Evolutionary conservation across 352 stramenopile genomes (phyloP).

Genomic region (Phytopythium cucurbitacearum): DNA sequence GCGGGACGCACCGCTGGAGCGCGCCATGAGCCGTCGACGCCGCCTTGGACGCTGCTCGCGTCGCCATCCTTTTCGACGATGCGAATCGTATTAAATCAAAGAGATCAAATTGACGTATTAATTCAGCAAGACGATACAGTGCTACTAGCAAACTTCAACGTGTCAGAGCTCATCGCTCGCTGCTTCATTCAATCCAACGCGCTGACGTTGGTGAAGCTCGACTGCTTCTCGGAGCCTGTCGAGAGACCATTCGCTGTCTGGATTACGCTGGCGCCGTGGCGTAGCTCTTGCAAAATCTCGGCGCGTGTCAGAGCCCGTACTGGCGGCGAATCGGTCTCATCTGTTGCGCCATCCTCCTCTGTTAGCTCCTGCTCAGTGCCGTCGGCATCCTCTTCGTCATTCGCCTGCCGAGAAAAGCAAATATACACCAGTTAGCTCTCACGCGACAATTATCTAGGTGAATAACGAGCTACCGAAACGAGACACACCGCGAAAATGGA

Average conservation of each 20-base stretch:
- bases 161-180: too few species aligned
- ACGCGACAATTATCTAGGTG: not conserved
- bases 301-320: constrained; percentile 42
- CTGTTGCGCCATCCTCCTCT: not conserved
- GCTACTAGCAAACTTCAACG: too few species aligned
- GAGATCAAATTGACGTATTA: not conserved
- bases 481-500: constrained; percentile 32
- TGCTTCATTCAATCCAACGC: constrained; percentile 34
- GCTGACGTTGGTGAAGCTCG: constrained; percentile 28
- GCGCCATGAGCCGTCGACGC: constrained; percentile 50
- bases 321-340: constrained; percentile 5
- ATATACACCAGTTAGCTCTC: not conserved
- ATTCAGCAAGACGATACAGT: too few species aligned
- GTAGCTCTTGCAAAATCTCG: constrained; percentile 52
- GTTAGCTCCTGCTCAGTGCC: constrained; percentile 10
- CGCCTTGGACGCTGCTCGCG: constrained; percentile 10
- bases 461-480: not conserved
- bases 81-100: not conserved
- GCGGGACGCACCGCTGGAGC: constrained; percentile 46
- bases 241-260: too few species aligned
- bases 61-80: constrained; percentile 9
- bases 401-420: too few species aligned
- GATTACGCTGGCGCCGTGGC: not conserved
- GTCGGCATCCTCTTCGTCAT: not conserved
- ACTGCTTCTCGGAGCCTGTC: too few species aligned